Evolutionary conservation across 805 yeast genomes (phyloP).

Genomic region (Lipomyces yamadae): DNA sequence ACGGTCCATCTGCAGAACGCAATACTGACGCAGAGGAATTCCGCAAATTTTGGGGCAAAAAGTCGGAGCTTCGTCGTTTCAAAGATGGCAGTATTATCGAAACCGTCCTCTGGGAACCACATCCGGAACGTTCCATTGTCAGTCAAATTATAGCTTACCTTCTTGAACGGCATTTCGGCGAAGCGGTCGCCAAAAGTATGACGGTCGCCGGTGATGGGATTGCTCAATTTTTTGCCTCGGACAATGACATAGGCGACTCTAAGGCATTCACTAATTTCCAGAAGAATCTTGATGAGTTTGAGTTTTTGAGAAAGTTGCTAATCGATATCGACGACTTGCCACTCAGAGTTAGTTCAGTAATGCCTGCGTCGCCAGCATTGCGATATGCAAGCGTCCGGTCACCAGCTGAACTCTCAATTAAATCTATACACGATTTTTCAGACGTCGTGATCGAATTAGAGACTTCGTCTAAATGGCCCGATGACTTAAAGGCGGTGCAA

Average conservation of each 20-base stretch:
- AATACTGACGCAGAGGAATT: conserved; percentile 68
- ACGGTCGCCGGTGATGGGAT: conserved; percentile 23
- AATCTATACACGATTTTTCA: conserved; percentile 55
- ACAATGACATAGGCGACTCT: conserved; percentile 45
- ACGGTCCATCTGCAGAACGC: conserved; percentile 74
- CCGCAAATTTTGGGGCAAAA: conserved; percentile 86
- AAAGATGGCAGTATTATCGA: conserved; percentile 90
- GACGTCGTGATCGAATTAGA: conserved; percentile 87
- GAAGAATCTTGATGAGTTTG: conserved; percentile 52
- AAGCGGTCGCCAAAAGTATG: conserved; percentile 45
- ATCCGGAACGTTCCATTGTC: conserved; percentile 55
- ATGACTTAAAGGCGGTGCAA: conserved; percentile 81
- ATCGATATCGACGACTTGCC: conserved; percentile 63
- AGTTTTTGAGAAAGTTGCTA: conserved; percentile 55
- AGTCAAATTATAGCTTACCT: conserved; percentile 67
- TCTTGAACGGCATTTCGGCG: conserved; percentile 63
- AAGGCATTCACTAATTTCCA: conserved; percentile 38
- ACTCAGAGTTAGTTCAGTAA: conserved; percentile 67
- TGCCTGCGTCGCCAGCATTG: conserved; percentile 74
- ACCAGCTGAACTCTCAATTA: conserved; percentile 66
- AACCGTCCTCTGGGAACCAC: conserved; percentile 80
- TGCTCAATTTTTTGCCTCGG: conserved; percentile 45
- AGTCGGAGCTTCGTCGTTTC: conserved; percentile 84
- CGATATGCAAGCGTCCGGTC: conserved; percentile 75
- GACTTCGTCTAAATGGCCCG: conserved; percentile 93